Conservation (phyloP, 192 early-diverging fungal genomes). For the Coemansia sp. region DNA sequence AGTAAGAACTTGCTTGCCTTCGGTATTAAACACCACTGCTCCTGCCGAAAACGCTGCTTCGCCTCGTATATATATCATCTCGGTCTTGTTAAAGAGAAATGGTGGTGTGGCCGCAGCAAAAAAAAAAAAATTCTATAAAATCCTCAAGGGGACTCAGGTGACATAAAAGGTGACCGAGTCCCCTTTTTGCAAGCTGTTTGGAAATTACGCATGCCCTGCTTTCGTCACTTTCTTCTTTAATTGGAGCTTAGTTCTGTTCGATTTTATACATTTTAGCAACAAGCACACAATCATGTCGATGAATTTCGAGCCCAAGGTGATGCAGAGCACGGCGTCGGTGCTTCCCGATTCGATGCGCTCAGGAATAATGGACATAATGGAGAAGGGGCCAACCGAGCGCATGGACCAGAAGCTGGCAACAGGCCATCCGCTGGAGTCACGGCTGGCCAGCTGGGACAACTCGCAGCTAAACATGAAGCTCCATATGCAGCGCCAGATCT, state of each 20-base stretch:
- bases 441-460: constrained; percentile 74
- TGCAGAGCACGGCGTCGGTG: constrained; percentile 18
- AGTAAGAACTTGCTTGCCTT: constrained; percentile 12
- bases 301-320: constrained; percentile 24
- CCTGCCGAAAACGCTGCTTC: constrained; percentile 39
- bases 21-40: constrained; percentile 37
- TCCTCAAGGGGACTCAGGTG: constrained; percentile 1
- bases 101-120: constrained; percentile 1
- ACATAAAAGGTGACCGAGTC: neutral
- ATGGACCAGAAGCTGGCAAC: constrained; percentile 27
- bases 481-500: constrained; percentile 72
- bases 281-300: constrained; percentile 20
- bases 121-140: neutral
- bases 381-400: constrained; percentile 26
- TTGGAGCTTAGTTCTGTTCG: neutral
- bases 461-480: constrained; percentile 80
- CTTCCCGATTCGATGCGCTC: constrained; percentile 21
- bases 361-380: constrained; percentile 23
- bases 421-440: constrained; percentile 78
- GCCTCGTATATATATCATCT: constrained; percentile 22
- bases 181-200: constrained; percentile 2
- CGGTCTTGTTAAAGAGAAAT: neutral
- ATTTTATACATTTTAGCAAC: constrained; percentile 3
- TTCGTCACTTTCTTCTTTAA: neutral
- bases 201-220: neutral